Evolutionary conservation across 805 yeast genomes (phyloP).

Genomic region (Saitoella complicata): DNA sequence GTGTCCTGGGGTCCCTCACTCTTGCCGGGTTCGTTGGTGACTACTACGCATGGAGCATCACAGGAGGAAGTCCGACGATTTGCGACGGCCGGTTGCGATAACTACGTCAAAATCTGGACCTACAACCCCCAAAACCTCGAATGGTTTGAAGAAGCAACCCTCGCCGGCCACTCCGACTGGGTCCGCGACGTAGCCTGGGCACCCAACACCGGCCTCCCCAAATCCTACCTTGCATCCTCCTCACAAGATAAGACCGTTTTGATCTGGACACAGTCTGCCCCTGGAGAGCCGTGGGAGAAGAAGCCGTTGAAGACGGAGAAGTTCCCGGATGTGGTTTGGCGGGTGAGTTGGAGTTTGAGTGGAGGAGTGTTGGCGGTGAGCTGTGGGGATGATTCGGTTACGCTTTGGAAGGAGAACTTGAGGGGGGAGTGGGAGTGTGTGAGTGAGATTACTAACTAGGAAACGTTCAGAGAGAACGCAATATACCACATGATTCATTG

Average conservation of each 20-base stretch:
- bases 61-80: conserved; percentile 41
- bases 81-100: conserved; percentile 92
- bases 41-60: conserved; percentile 17
- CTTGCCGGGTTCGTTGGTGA: conserved; percentile 7
- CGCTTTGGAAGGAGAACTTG: conserved; percentile 71
- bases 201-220: conserved; percentile 60
- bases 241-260: conserved; percentile 91
- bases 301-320: conserved; percentile 56
- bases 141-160: conserved; percentile 55
- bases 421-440: too few species aligned
- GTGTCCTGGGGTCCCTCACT: conserved; percentile 68
- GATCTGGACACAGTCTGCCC: conserved; percentile 78
- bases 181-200: conserved; percentile 98
- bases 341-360: conserved; percentile 92
- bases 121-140: conserved; percentile 32
- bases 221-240: conserved; percentile 86
- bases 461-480: too few species aligned
- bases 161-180: conserved; percentile 94
- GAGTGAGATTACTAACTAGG: too few species aligned
- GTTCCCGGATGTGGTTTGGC: conserved; percentile 96
- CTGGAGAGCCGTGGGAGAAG: conserved; percentile 56
- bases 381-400: conserved; percentile 91
- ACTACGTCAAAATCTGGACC: conserved; percentile 82
- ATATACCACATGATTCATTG: too few species aligned
- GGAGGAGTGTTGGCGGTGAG: conserved; percentile 91